Conservation (phyloP, 352 stramenopile species). For the Blastocystis sp. region DNA sequence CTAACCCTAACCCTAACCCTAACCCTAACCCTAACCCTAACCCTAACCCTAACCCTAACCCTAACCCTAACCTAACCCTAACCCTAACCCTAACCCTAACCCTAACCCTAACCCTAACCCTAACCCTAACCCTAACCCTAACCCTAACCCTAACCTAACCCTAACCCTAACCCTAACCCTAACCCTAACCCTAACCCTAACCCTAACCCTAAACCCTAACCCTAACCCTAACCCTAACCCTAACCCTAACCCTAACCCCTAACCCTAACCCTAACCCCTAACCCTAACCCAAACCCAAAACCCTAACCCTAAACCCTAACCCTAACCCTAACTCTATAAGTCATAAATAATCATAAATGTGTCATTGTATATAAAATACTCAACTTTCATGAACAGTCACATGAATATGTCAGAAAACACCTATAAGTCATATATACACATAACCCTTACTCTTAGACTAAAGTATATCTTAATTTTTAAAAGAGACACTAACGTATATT, state of each 20-base stretch:
- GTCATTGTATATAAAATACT: no score
- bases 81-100: slow-evolving; percentile 34
- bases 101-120: slow-evolving; percentile 31
- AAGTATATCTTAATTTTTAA: slow-evolving; percentile 4
- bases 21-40: slow-evolving; percentile 36
- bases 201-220: slow-evolving; percentile 25
- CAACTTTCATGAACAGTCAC: neutral
- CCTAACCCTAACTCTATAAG: slow-evolving; percentile 6
- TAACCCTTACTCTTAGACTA: slow-evolving; percentile 17
- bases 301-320: slow-evolving; percentile 17
- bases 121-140: slow-evolving; percentile 30
- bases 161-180: slow-evolving; percentile 36
- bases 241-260: slow-evolving; percentile 30
- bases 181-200: slow-evolving; percentile 31
- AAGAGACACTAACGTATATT: no score
- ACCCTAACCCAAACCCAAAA: no score
- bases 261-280: no score
- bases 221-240: slow-evolving; percentile 28
- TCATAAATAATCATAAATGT: no score
- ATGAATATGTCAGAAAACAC: neutral
- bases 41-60: slow-evolving; percentile 33
- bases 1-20: slow-evolving; percentile 34
- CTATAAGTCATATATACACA: slow-evolving; percentile 2
- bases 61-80: no score
- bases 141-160: no score